These are phyloP conservation scores for Aaosphaeria arxii DNA, from an alignment of 2,329 filamentous ascomycete species.

Conservation along the genomic window DNA sequence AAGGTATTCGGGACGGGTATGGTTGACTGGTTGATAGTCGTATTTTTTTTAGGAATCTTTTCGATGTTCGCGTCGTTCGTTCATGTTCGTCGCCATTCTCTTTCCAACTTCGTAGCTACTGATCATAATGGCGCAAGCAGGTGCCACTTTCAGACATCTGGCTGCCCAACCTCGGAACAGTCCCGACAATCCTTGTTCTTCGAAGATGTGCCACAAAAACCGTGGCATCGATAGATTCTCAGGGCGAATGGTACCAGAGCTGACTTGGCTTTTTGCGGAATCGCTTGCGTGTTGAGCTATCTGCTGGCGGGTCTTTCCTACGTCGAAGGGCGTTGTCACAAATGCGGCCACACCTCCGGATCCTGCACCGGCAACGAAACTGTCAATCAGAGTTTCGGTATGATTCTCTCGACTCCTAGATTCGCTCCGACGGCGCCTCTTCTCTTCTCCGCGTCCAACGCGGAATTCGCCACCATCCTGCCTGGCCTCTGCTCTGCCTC, in stretches of 20 bases:
- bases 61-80: constrained; percentile 50
- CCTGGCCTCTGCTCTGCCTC: constrained; percentile 49
- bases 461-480: constrained; percentile 29
- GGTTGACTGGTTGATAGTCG: too few relatives aligned
- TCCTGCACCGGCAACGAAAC: constrained; percentile 79
- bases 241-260: constrained; percentile 50
- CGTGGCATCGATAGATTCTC: constrained; percentile 77
- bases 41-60: too few relatives aligned
- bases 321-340: constrained; percentile 92
- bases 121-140: constrained; percentile 98
- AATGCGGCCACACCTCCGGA: constrained; percentile 85
- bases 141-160: constrained; percentile 88
- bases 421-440: constrained; percentile 34
- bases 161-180: constrained; percentile 92
- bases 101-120: constrained; percentile 97
- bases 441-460: constrained; percentile 29
- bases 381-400: constrained; percentile 77
- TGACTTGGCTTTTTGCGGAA: constrained; percentile 33
- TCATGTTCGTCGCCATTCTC: constrained; percentile 74
- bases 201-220: constrained; percentile 88
- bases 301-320: constrained; percentile 94
- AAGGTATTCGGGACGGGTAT: too few relatives aligned
- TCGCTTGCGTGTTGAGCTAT: constrained; percentile 62
- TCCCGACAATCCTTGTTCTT: constrained; percentile 74
- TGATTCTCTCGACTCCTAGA: constrained; percentile 68